Percentiles rank a stretch among this genome's conserved stretches.
Evolutionary conservation across 164 flowering plant genomes (phyloP).

Genomic region (Dillenia suffruticosa): DNA sequence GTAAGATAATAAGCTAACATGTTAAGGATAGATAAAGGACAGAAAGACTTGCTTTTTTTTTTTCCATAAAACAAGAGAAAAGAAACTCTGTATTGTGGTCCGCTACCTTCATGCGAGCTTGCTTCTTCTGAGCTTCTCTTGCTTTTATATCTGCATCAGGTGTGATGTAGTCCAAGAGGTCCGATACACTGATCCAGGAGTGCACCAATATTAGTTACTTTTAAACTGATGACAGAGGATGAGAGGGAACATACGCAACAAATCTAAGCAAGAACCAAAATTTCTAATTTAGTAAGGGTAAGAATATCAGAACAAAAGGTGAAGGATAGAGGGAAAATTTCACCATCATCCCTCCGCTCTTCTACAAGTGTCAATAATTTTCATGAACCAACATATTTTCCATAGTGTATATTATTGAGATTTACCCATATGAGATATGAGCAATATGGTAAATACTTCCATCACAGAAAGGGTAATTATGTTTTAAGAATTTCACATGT

Average conservation of each 20-base stretch:
- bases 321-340: too few relatives aligned
- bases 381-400: too few relatives aligned
- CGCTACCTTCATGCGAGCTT: constrained; percentile 80
- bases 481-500: too few relatives aligned
- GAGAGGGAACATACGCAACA: neutral
- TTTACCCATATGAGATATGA: too few relatives aligned
- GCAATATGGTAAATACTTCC: too few relatives aligned
- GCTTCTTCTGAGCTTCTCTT: constrained; percentile 78
- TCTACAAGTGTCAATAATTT: too few relatives aligned
- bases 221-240: neutral
- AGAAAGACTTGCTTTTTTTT: neutral
- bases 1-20: constrained; percentile 5
- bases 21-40: neutral
- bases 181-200: constrained; percentile 68
- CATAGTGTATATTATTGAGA: too few relatives aligned
- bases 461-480: too few relatives aligned
- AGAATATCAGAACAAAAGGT: too few relatives aligned
- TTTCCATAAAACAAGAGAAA: neutral
- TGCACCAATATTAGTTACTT: neutral
- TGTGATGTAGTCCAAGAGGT: constrained; percentile 81
- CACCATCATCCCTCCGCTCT: too few relatives aligned
- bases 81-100: neutral
- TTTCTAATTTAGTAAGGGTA: too few relatives aligned
- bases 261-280: too few relatives aligned
- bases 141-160: constrained; percentile 79